Evolutionary conservation across 2,329 filamentous ascomycete genomes (phyloP).

Genomic region (Magnaporthiopsis rhizophila): DNA sequence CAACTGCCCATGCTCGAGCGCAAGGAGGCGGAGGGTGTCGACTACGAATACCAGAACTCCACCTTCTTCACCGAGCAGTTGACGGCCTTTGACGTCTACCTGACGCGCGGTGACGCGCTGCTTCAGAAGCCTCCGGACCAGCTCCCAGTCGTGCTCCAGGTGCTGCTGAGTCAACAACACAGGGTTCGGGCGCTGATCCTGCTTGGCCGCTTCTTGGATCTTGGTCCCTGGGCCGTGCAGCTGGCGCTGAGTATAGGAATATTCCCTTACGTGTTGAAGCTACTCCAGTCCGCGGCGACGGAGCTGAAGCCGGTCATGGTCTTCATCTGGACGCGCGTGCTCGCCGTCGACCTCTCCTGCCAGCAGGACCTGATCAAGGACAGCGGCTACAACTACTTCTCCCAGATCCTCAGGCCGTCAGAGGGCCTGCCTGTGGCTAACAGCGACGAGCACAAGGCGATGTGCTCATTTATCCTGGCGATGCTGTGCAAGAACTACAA

Average conservation of each 20-base stretch:
- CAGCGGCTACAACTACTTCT: conserved; percentile 95
- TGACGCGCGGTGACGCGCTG: conserved; percentile 71
- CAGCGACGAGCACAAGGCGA: conserved; percentile 89
- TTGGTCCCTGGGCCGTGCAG: conserved; percentile 98
- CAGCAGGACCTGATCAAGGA: conserved; percentile 94
- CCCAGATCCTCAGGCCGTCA: conserved; percentile 78
- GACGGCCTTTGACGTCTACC: conserved; percentile 93
- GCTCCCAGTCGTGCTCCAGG: conserved; percentile 90
- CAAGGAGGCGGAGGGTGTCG: conserved; percentile 62
- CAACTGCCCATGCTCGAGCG: conserved; percentile 81
- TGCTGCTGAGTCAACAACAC: conserved; percentile 92
- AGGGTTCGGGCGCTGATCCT: conserved; percentile 84
- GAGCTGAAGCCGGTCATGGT: conserved; percentile 98
- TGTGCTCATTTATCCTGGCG: conserved; percentile 96
- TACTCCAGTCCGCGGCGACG: conserved; percentile 87
- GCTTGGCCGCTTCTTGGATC: conserved; percentile 85
- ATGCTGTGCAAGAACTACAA: conserved; percentile 96
- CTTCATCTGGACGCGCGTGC: conserved; percentile 95
- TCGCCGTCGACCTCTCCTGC: conserved; percentile 90
- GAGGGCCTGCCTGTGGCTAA: conserved; percentile 81
- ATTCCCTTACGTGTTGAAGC: conserved; percentile 96
- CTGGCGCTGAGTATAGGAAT: conserved; percentile 95
- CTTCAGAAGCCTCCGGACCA: conserved; percentile 87
- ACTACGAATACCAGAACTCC: conserved; percentile 92
- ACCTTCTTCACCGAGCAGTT: conserved; percentile 96